A percentile compares a stretch with the other conserved stretches of the same genome.
Conservation (phyloP, 2,329 filamentous ascomycete genomes). For the Cladosporium sp. region DNA sequence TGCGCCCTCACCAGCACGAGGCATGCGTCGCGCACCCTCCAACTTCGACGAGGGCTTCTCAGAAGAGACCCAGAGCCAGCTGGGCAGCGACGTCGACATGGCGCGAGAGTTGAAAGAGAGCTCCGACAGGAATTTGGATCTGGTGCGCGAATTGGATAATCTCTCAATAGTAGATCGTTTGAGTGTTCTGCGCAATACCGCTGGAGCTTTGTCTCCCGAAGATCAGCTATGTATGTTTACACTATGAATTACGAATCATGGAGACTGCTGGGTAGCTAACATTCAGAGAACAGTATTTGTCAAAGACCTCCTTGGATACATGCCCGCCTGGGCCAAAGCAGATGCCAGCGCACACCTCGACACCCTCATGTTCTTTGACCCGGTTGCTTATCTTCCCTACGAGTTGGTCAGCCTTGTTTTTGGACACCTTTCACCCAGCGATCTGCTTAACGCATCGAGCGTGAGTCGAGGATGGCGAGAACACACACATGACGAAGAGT, state of each 20-base stretch:
- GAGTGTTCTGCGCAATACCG: constrained; percentile 14
- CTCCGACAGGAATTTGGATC: constrained; percentile 13
- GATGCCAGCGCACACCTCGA: constrained; percentile 19
- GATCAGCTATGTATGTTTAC: constrained; percentile 21
- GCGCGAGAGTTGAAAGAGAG: constrained; percentile 21
- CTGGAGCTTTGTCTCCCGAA: constrained; percentile 19
- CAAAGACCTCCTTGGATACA: constrained; percentile 11
- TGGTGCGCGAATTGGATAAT: constrained; percentile 13
- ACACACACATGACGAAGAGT: constrained; percentile 75
- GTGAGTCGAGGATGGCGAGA: constrained; percentile 81
- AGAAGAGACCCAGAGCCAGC: constrained; percentile 61
- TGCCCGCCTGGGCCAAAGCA: constrained; percentile 19
- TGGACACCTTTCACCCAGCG: constrained; percentile 77
- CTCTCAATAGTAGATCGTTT: constrained; percentile 17
- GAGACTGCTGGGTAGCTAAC: neutral
- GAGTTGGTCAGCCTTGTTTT: constrained; percentile 92
- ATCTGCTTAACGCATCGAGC: constrained; percentile 74
- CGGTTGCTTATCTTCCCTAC: constrained; percentile 78
- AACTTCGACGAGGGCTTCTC: constrained; percentile 80
- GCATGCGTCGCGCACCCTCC: constrained; percentile 24
- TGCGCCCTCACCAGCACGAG: constrained; percentile 21
- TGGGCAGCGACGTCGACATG: constrained; percentile 42
- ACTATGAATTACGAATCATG: neutral
- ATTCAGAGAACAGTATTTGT: neutral
- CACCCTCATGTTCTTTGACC: constrained; percentile 85